Evolutionary conservation across 345 rosid genomes (phyloP).

Genomic region (Rhodamnia argentea): DNA sequence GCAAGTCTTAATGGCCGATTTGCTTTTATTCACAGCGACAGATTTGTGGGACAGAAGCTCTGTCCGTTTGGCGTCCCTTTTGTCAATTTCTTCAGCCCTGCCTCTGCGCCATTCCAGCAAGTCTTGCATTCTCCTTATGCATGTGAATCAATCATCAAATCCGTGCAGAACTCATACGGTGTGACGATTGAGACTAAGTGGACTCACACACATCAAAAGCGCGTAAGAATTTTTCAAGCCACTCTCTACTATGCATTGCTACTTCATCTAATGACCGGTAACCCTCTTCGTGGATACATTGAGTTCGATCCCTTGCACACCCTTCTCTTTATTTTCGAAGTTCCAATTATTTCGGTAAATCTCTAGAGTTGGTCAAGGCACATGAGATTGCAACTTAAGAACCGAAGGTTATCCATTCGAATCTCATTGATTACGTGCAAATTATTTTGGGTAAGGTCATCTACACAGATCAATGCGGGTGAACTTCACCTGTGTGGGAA

Average conservation of each 20-base stretch:
- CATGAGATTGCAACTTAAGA: neutral
- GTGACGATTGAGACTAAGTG: neutral
- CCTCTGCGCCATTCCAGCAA: neutral
- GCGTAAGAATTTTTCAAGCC: neutral
- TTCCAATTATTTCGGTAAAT: neutral
- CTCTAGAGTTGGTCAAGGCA: neutral
- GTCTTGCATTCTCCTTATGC: neutral
- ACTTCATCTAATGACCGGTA: neutral
- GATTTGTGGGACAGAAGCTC: neutral
- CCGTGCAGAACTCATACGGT: neutral
- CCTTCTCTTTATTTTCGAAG: too few species aligned
- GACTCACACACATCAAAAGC: neutral
- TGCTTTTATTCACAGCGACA: neutral
- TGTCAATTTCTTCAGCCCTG: neutral
- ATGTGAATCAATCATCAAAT: neutral
- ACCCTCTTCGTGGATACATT: neutral
- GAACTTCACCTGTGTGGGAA: neutral
- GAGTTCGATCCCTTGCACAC: neutral
- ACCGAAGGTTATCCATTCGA: neutral
- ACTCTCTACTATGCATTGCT: neutral
- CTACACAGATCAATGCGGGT: neutral
- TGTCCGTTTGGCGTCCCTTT: neutral
- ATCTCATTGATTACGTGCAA: accelerated
- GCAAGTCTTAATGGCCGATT: neutral
- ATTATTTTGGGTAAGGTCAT: neutral